Percentiles rank a stretch among this genome's conserved stretches.
Evolutionary conservation across 2,329 filamentous ascomycete genomes (phyloP).

Genomic region (Aspergillus pseudoviridinutans): DNA sequence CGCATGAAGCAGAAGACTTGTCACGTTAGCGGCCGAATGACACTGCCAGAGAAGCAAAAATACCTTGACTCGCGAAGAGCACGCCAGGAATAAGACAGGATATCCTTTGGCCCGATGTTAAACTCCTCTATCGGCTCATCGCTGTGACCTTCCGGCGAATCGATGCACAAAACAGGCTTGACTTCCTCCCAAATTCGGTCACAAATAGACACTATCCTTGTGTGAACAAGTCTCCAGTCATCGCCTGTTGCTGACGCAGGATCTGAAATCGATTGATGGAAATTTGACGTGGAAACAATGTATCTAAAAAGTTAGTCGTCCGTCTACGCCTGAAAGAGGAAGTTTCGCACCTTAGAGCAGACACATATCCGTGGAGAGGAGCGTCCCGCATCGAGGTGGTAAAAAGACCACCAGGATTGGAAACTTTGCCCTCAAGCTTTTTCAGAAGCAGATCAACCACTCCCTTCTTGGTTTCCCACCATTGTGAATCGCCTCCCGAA

Average conservation of each 20-base stretch:
- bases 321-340: neutral
- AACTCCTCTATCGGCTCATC: slow-evolving; percentile 61
- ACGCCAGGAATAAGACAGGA: slow-evolving; percentile 91
- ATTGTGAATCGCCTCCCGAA: slow-evolving; percentile 14
- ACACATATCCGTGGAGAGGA: slow-evolving; percentile 67
- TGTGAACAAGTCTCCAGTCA: slow-evolving; percentile 31
- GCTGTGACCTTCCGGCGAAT: slow-evolving; percentile 83
- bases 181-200: slow-evolving; percentile 73
- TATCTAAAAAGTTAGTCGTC: slow-evolving; percentile 33
- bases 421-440: slow-evolving; percentile 62
- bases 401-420: slow-evolving; percentile 61
- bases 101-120: slow-evolving; percentile 75
- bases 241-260: slow-evolving; percentile 8
- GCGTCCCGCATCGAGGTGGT: slow-evolving; percentile 61
- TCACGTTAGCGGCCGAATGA: slow-evolving; percentile 17
- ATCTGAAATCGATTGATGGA: slow-evolving; percentile 31
- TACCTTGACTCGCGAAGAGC: slow-evolving; percentile 92
- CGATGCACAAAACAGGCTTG: slow-evolving; percentile 76
- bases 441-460: slow-evolving; percentile 58
- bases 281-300: slow-evolving; percentile 45
- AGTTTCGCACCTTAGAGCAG: slow-evolving; percentile 55
- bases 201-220: slow-evolving; percentile 58
- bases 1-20: slow-evolving; percentile 66
- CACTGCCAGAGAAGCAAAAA: slow-evolving; percentile 11
- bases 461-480: slow-evolving; percentile 37